phyloP scores from a whole-genome alignment of 169 alveolate species.

The Toxoplasma gondii region DNA sequence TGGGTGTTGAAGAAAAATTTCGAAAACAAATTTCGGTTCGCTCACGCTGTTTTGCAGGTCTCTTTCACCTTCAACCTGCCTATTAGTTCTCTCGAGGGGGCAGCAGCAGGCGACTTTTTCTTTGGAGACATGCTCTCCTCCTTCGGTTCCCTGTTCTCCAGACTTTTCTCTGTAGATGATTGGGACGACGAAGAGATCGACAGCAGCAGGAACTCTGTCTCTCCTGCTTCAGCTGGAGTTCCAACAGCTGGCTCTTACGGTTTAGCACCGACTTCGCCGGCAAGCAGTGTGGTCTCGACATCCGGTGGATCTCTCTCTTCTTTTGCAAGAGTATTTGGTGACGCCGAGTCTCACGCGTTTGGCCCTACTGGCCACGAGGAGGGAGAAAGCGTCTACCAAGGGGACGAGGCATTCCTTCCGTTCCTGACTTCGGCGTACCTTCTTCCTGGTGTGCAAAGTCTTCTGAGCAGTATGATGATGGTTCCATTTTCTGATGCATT shows the following conservation, averaged over 20 bases:
- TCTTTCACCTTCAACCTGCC: conserved; percentile 31
- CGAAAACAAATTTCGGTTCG: no score
- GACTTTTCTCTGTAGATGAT: conserved; percentile 23
- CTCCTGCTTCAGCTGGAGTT: neutral
- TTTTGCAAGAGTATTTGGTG: neutral
- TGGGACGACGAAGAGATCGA: neutral
- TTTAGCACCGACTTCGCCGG: neutral
- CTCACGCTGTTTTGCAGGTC: neutral
- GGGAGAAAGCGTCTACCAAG: neutral
- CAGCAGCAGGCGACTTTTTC: neutral
- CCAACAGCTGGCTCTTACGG: neutral
- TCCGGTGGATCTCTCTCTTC: neutral
- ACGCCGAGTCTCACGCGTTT: neutral
- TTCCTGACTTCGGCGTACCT: neutral
- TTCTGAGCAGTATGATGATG: neutral
- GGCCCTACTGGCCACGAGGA: neutral
- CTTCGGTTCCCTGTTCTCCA: conserved; percentile 19
- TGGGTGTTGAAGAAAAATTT: no score
- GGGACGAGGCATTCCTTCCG: neutral
- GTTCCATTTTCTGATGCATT: neutral
- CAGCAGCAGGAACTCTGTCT: neutral
- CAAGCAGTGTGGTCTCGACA: neutral
- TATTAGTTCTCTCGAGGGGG: neutral
- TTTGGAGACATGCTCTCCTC: neutral
- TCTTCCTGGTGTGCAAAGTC: neutral